These are phyloP conservation scores for Nemania sp. DNA, from an alignment of 2,329 filamentous ascomycete species.

Conservation along the genomic window DNA sequence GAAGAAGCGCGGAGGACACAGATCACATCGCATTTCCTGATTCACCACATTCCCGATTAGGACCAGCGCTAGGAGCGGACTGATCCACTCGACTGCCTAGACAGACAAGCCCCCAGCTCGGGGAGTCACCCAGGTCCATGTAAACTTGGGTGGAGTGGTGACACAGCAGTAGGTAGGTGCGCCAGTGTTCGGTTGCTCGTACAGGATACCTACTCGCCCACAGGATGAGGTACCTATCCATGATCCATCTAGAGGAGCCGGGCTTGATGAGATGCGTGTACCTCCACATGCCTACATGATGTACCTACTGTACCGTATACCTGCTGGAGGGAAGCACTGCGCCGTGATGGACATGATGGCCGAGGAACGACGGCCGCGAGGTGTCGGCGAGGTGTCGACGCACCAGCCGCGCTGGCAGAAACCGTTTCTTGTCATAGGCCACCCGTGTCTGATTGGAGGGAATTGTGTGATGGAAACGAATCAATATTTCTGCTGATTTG, in stretches of 20 bases:
- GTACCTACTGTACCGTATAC: not conserved
- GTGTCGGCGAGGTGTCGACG: constrained; percentile 27
- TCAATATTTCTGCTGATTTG: constrained; percentile 32
- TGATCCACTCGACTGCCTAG: constrained; percentile 34
- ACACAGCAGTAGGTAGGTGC: constrained; percentile 35
- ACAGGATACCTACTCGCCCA: not conserved
- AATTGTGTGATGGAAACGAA: constrained; percentile 33
- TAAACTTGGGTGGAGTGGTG: constrained; percentile 36
- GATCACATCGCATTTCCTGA: constrained; percentile 31
- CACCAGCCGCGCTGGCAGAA: constrained; percentile 34
- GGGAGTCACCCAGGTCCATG: constrained; percentile 31
- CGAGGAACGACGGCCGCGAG: not conserved
- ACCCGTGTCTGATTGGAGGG: constrained; percentile 34
- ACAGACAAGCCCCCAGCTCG: constrained; percentile 35
- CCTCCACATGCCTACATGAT: too few relatives aligned
- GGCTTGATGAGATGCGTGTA: constrained; percentile 10
- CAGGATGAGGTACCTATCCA: not conserved
- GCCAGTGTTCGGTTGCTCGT: constrained; percentile 25
- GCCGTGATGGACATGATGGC: constrained; percentile 17
- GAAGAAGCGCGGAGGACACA: constrained; percentile 36
- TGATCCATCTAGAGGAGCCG: constrained; percentile 8
- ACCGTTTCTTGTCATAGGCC: constrained; percentile 27
- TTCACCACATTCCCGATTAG: constrained; percentile 43
- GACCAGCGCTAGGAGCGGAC: constrained; percentile 38
- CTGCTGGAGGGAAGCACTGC: constrained; percentile 1